phyloP scores from a whole-genome alignment of 2,329 filamentous ascomycete genomes.

The Penicillium hordei region DNA sequence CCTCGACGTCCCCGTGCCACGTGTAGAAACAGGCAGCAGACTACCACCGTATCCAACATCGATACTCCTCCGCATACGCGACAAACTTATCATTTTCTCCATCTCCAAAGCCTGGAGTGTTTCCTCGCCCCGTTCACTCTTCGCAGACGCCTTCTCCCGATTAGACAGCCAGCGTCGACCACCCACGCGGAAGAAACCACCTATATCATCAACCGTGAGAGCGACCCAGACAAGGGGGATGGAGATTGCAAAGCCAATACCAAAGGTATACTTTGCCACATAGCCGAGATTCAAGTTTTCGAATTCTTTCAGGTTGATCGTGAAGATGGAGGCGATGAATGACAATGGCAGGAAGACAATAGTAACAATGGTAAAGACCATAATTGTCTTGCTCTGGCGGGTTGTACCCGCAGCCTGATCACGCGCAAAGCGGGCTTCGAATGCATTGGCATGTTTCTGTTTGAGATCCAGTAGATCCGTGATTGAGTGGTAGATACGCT shows the following conservation, averaged over 20 bases:
- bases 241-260: slow-evolving; percentile 55
- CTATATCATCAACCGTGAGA: slow-evolving; percentile 47
- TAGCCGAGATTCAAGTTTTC: slow-evolving; percentile 48
- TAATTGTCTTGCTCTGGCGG: slow-evolving; percentile 56
- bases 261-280: slow-evolving; percentile 58
- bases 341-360: slow-evolving; percentile 58
- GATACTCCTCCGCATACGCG: slow-evolving; percentile 24
- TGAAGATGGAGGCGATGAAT: slow-evolving; percentile 58
- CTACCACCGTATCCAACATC: slow-evolving; percentile 28
- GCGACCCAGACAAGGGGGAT: slow-evolving; percentile 52
- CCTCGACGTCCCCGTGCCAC: slow-evolving; percentile 18
- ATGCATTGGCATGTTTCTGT: slow-evolving; percentile 67
- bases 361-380: slow-evolving; percentile 61
- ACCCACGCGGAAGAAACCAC: slow-evolving; percentile 31
- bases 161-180: slow-evolving; percentile 28
- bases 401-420: slow-evolving; percentile 63
- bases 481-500: slow-evolving; percentile 59
- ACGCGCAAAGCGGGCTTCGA: slow-evolving; percentile 59
- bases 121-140: slow-evolving; percentile 1
- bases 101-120: slow-evolving; percentile 24
- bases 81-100: slow-evolving; percentile 29
- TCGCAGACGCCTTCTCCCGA: slow-evolving; percentile 3
- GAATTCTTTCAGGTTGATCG: slow-evolving; percentile 55
- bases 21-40: slow-evolving; percentile 30
- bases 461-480: slow-evolving; percentile 66